Conservation (phyloP, 768 basidiomycete species). For the Psilocybe cyanescens region DNA sequence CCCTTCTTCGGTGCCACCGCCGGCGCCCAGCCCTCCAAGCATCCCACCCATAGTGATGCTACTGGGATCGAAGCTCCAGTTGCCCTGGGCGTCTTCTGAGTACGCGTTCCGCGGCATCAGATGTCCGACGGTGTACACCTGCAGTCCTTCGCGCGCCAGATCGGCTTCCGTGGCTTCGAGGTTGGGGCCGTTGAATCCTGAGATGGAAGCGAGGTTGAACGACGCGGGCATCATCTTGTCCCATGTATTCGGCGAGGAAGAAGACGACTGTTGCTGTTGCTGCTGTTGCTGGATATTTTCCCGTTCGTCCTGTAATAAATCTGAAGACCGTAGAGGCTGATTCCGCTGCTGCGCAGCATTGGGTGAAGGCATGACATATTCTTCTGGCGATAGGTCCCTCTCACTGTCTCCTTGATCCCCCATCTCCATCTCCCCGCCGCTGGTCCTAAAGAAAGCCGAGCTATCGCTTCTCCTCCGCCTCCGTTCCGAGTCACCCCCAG, state of each 20-base stretch:
- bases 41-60: conserved; percentile 32
- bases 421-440: neutral
- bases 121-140: conserved; percentile 83
- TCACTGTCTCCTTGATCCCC: neutral
- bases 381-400: conserved; percentile 6
- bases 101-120: conserved; percentile 58
- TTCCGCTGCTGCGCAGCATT: neutral
- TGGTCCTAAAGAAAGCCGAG: neutral
- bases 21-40: conserved; percentile 18
- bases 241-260: conserved; percentile 18
- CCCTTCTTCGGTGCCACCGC: neutral
- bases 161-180: neutral
- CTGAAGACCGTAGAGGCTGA: neutral
- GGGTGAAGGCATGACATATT: conserved; percentile 14
- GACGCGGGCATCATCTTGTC: conserved; percentile 15
- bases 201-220: conserved; percentile 1
- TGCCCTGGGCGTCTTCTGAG: conserved; percentile 50
- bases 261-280: neutral
- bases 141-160: conserved; percentile 66
- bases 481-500: too few species aligned
- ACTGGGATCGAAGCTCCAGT: conserved; percentile 60
- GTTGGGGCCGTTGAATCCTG: neutral
- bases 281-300: neutral
- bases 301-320: neutral
- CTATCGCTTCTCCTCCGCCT: conserved; percentile 10